A percentile compares a stretch with the other conserved stretches of the same genome.
Conservation (phyloP, 345 rosid species). For the Capsella bursapastoris region DNA sequence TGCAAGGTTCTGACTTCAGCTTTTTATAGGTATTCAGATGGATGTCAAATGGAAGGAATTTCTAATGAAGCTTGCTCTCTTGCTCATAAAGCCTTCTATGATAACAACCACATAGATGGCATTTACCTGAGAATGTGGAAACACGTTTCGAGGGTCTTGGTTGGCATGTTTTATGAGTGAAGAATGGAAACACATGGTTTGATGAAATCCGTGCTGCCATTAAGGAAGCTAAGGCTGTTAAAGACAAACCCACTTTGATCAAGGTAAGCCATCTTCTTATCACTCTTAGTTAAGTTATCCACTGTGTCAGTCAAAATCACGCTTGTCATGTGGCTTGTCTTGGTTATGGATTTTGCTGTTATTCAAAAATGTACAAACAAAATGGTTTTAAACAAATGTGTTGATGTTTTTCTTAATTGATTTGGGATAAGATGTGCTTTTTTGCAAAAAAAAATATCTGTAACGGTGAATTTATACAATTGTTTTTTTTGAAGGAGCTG, state of each 20-base stretch:
- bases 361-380: background rate
- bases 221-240: slow-evolving; percentile 95
- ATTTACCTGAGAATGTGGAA: slow-evolving; percentile 82
- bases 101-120: slow-evolving; percentile 99
- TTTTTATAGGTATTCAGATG: slow-evolving; percentile 75
- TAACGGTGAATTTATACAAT: background rate
- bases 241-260: slow-evolving; percentile 86
- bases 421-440: background rate
- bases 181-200: slow-evolving; percentile 96
- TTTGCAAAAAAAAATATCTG: background rate
- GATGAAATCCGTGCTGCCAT: slow-evolving; percentile 98
- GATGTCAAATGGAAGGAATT: slow-evolving; percentile 99
- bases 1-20: slow-evolving; percentile 40
- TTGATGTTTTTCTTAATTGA: background rate
- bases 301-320: background rate
- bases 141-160: slow-evolving; percentile 91
- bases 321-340: background rate
- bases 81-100: slow-evolving; percentile 91
- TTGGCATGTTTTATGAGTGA: slow-evolving; percentile 99
- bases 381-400: background rate
- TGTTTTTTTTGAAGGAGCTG: slow-evolving; percentile 51
- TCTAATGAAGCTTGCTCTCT: slow-evolving; percentile 90
- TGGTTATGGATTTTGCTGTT: slow-evolving; percentile 40
- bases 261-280: slow-evolving; percentile 52
- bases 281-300: background rate